phyloP scores from a whole-genome alignment of 495 filamentous ascomycete species.

The Pseudotulostoma volvatum region DNA sequence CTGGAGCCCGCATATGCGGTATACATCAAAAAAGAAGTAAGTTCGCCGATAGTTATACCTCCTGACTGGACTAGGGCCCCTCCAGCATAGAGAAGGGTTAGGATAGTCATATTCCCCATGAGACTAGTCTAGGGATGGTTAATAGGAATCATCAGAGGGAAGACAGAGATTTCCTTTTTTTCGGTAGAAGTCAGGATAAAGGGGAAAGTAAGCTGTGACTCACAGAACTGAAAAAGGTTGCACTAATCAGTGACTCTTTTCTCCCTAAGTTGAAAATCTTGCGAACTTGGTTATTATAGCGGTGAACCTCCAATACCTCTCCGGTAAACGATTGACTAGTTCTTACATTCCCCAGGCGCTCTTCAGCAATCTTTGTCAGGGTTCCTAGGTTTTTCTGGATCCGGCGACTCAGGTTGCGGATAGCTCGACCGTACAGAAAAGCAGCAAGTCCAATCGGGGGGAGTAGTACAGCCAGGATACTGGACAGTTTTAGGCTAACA shows the following conservation, averaged over 20 bases:
- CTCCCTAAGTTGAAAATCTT: slow-evolving; percentile 83
- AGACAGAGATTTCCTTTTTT: too few relatives aligned
- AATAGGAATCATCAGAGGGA: too few relatives aligned
- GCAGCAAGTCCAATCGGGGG: slow-evolving; percentile 85
- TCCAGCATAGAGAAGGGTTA: slow-evolving; percentile 82
- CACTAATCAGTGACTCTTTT: slow-evolving; percentile 70
- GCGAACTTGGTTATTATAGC: slow-evolving; percentile 82
- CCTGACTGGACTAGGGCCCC: slow-evolving; percentile 78
- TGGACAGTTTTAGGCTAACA: slow-evolving; percentile 79
- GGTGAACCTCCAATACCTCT: slow-evolving; percentile 71
- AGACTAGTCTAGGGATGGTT: slow-evolving; percentile 46
- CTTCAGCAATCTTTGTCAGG: slow-evolving; percentile 91
- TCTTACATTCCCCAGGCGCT: slow-evolving; percentile 84
- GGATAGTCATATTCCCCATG: slow-evolving; percentile 87
- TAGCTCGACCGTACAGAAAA: slow-evolving; percentile 74
- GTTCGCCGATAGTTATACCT: slow-evolving; percentile 72
- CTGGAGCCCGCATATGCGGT: slow-evolving; percentile 81
- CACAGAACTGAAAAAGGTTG: slow-evolving; percentile 72
- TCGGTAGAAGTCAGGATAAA: background rate
- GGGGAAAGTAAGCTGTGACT: slow-evolving; percentile 9
- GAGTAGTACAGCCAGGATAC: slow-evolving; percentile 69
- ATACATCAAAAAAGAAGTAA: slow-evolving; percentile 98
- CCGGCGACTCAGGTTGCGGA: slow-evolving; percentile 72
- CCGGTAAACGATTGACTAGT: slow-evolving; percentile 92
- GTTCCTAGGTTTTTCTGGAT: slow-evolving; percentile 87